Evolutionary conservation across 441 rosid species (phyloP), one percentile per base, ranked within the genome.

Genomic region (Macaranga tanarius): DNA sequence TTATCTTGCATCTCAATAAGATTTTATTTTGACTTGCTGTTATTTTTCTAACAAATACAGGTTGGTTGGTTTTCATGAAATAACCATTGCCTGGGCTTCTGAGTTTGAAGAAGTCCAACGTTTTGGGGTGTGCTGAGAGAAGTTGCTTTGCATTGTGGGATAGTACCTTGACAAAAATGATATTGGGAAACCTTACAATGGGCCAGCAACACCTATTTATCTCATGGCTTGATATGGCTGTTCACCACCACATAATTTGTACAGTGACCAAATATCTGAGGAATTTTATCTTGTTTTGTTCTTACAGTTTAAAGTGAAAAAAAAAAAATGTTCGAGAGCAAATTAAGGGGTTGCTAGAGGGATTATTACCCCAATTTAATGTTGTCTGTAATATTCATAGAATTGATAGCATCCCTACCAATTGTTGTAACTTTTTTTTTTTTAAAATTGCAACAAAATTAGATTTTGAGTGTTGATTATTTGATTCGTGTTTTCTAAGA

Each of bases 201-300:
- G n/a, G 66, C 73, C 44, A 45, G 66, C 40, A 26, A 28, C 5
- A 58, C 13, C 5, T 58, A 28, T 25, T 70, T n/a, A 25, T 45
- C 40, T 25, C 47, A 28, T 31, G 66, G 73, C 56, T 52, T 62
- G 15, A 22, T 42, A 40, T 69, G 63, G 65, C 73, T 58, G 73
- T 60, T 60, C 34, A 52, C 13, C 28, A 61, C 50, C 67, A 52
- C 60, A 71, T 45, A 71, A 26, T 59, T 59, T 70, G 74, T 71
- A 60, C 23, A 71, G 73, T 19, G 17, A 59, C 57, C 57, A 17
- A 45, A 54, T 28, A 47, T 19, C 34, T 59, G 73, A 42, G 64
- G 62, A 57, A 69, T 25, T 54, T 28, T 31, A 26, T 44, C 25
- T n/a, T n/a, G 38, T 25, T 28, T 58, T 70, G 57, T 57, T 10